Base-by-base conservation (phyloP, 2,329 filamentous ascomycete species). In the Diaporthe citrichinensis region DNA sequence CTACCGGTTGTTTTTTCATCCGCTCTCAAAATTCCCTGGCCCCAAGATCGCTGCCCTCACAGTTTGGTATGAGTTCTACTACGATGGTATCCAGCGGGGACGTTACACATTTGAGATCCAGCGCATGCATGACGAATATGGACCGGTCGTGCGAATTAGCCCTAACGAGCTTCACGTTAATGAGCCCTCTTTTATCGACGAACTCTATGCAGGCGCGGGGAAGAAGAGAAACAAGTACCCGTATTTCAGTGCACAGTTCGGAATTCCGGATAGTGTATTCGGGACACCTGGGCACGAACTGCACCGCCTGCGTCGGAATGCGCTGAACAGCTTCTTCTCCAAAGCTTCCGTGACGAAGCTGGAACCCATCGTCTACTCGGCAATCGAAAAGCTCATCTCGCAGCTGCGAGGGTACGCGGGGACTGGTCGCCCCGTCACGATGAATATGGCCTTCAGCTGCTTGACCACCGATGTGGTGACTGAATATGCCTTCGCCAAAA, bases 141-240 rank as follows among this genome's bases (percentile, higher is more conserved):
- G 71, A 12, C 71, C 71, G 12, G 53, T 73, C 25, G 58, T 74
- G 17, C 72, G 72, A 14, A 74, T 74, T 46, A 74, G 49, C n/a
- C 72, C 72, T 14, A 34, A 74, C 46, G 72, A 74, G 51, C 44
- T 74, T 41, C 72, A 74, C 36, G 65, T 59, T 49, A 74, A 46
- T 57, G 72, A 74, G 31, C 36, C 61, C 9, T 31, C 39, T 20
- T 74, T 74, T 23, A 46, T 57, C 36, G 72, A 67, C 34, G 59
- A 74, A 25, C 57, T 74, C 4, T 74, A 53, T 67, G 34, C 72
- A 12, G 34, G 23, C n/a, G 46, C 25, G 25, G 34, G 34, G 15
- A 59, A 61, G 12, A 74, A 74, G 25, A 34, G 72, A 17, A 36
- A 74, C 49, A 74, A 74, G 49, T 61, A 71, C 9, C 28, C 44